Conservation (phyloP, 2,329 filamentous ascomycete genomes). For the Trichophyton benhamiae region DNA sequence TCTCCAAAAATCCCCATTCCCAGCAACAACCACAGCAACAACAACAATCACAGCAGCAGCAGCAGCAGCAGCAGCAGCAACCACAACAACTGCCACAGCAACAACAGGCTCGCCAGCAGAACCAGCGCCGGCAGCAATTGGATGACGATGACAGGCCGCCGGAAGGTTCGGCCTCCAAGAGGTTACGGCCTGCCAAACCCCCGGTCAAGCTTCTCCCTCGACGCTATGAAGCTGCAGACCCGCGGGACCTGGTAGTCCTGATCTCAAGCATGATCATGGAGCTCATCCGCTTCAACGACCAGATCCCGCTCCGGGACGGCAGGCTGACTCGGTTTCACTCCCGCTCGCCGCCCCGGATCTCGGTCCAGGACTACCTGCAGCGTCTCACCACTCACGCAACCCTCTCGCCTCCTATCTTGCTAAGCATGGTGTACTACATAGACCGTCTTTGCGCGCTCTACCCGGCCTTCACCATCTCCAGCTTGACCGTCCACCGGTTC, state of each 20-base stretch:
- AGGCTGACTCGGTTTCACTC: slow-evolving; percentile 92
- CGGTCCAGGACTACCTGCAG: slow-evolving; percentile 84
- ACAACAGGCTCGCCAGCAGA: background rate
- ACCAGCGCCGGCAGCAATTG: slow-evolving; percentile 12
- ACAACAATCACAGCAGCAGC: background rate
- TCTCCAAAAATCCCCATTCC: background rate
- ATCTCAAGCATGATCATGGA: slow-evolving; percentile 95
- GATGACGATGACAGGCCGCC: slow-evolving; percentile 16
- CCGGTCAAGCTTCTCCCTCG: slow-evolving; percentile 45
- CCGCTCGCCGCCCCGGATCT: slow-evolving; percentile 78
- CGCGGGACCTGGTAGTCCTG: slow-evolving; percentile 76
- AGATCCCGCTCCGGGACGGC: slow-evolving; percentile 69
- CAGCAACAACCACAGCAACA: background rate
- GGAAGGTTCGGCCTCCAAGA: slow-evolving; percentile 32
- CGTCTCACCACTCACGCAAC: slow-evolving; percentile 89
- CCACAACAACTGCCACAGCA: background rate
- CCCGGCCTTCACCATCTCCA: slow-evolving; percentile 90
- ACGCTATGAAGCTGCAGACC: slow-evolving; percentile 67
- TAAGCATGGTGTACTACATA: slow-evolving; percentile 99
- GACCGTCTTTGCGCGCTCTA: slow-evolving; percentile 87
- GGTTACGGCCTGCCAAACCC: slow-evolving; percentile 34
- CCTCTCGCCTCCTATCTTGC: slow-evolving; percentile 79
- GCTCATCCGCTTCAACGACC: slow-evolving; percentile 84
- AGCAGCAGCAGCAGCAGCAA: background rate
- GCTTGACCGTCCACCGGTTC: slow-evolving; percentile 90